phyloP scores from a whole-genome alignment of 2,329 filamentous ascomycete species.

The Sarocladium strictum region DNA sequence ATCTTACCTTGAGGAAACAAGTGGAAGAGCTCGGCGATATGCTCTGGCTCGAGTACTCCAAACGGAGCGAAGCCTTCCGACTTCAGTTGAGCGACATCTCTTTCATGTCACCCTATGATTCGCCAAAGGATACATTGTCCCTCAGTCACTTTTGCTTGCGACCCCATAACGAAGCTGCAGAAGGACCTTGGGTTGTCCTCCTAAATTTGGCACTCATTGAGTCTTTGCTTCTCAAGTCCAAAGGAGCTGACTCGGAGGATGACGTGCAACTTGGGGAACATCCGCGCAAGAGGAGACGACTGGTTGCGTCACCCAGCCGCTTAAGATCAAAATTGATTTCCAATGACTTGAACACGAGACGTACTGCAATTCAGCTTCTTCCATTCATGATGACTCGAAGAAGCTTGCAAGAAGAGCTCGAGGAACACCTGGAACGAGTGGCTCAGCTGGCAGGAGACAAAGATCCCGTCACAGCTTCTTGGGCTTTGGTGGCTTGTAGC shows the following conservation, averaged over 20 bases:
- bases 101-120: constrained; percentile 40
- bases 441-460: constrained; percentile 61
- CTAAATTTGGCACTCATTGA: constrained; percentile 55
- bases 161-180: constrained; percentile 45
- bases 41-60: constrained; percentile 74
- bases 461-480: constrained; percentile 59
- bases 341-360: constrained; percentile 34
- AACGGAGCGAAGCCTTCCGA: constrained; percentile 61
- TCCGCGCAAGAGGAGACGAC: constrained; percentile 46
- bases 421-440: constrained; percentile 52
- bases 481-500: constrained; percentile 78
- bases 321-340: constrained; percentile 44
- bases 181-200: constrained; percentile 55
- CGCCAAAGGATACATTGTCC: constrained; percentile 38
- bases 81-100: constrained; percentile 73
- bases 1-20: constrained; percentile 34
- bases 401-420: constrained; percentile 44
- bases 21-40: constrained; percentile 63
- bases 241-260: constrained; percentile 14
- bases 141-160: constrained; percentile 48
- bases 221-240: constrained; percentile 31
- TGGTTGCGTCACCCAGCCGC: constrained; percentile 35
- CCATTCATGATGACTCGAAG: constrained; percentile 48
- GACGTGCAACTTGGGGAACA: constrained; percentile 27
- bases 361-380: constrained; percentile 51